Conservation (phyloP, 225 moss, liverwort and hornwort species). For the Pseudoscleropodium purum region DNA sequence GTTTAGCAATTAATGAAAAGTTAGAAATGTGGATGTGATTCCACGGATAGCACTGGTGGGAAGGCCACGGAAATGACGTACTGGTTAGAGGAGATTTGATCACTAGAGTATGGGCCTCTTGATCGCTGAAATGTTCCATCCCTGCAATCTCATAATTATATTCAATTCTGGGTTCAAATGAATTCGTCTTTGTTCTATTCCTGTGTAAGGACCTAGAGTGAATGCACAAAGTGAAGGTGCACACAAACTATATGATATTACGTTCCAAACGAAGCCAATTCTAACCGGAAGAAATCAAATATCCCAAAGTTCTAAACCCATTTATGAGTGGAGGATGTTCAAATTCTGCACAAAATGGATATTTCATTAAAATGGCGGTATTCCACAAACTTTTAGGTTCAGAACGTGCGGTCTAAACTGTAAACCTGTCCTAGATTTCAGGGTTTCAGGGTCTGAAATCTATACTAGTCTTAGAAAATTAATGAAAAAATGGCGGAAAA, state of each 20-base stretch:
- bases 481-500: too few relatives aligned
- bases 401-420: too few relatives aligned
- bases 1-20: not conserved
- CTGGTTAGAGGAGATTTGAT: not conserved
- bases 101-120: not conserved
- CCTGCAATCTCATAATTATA: not conserved
- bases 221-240: not conserved
- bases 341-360: not conserved
- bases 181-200: not conserved
- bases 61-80: not conserved
- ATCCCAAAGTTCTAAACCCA: not conserved
- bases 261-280: not conserved
- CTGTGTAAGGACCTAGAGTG: not conserved
- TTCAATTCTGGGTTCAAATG: not conserved
- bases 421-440: too few relatives aligned
- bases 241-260: not conserved
- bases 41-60: not conserved
- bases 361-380: too few relatives aligned
- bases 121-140: too few relatives aligned
- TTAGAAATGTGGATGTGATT: not conserved
- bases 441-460: too few relatives aligned
- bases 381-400: too few relatives aligned
- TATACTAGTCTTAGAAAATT: too few relatives aligned
- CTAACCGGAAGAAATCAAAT: not conserved
- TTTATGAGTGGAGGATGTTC: not conserved